These are phyloP conservation scores for Diaporthe sp. DNA, from an alignment of 2,329 filamentous ascomycete species.

Conservation along the genomic window DNA sequence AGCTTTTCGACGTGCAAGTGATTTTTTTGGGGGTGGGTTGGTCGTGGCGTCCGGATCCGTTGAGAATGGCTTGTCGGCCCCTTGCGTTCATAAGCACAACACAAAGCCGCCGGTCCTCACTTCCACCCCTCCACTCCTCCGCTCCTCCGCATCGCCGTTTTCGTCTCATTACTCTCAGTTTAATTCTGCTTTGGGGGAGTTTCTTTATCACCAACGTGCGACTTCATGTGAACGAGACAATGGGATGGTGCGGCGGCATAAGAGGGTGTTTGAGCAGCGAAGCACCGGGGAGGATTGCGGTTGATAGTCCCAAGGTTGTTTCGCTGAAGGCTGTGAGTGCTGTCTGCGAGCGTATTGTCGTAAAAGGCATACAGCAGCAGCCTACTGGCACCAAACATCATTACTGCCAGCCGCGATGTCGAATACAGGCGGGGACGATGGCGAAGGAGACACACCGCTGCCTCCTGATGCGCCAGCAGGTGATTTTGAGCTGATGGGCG, in stretches of 20 bases:
- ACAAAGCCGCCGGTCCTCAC: constrained; percentile 21
- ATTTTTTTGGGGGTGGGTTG: not conserved
- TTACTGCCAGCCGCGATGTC: constrained; percentile 2
- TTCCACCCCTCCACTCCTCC: not conserved
- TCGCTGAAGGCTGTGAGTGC: not conserved
- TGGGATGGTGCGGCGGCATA: constrained; percentile 26
- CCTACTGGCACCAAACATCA: not conserved
- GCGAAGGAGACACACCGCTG: not conserved
- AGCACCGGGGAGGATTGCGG: not conserved
- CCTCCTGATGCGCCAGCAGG: not conserved
- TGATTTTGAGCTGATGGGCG: not conserved
- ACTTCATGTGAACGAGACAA: constrained; percentile 19
- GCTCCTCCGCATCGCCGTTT: constrained; percentile 25
- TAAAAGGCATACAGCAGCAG: not conserved
- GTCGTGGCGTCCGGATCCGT: not conserved
- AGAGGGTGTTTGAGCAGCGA: constrained; percentile 6
- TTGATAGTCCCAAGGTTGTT: not conserved
- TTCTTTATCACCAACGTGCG: constrained; percentile 24
- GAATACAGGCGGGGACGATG: not conserved
- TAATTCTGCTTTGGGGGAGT: not conserved
- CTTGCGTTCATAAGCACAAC: constrained; percentile 18
- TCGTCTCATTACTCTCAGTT: not conserved
- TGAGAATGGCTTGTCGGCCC: constrained; percentile 27
- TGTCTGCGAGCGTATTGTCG: not conserved
- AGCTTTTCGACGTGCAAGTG: not conserved